These are phyloP conservation scores for Trypanosoma congolense DNA, from an alignment of 208 protist species.

Conservation along the genomic window DNA sequence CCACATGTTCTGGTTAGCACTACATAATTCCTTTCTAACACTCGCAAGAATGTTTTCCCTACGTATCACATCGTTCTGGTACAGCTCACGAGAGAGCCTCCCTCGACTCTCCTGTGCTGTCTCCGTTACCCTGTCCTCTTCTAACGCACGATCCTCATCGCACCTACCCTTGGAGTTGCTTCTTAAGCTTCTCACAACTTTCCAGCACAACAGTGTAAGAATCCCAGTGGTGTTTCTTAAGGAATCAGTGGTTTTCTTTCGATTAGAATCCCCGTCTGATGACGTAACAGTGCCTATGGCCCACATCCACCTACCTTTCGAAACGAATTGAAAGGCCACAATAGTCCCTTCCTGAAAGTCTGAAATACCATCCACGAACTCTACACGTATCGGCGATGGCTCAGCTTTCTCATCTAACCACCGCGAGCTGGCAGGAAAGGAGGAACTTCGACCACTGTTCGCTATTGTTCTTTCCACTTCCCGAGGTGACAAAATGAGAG, in stretches of 20 bases:
- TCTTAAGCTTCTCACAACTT: neutral
- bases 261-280: neutral
- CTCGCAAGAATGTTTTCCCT: conserved; percentile 6
- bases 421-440: neutral
- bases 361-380: neutral
- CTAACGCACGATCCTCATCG: neutral
- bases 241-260: too few relatives aligned
- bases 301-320: conserved; percentile 28
- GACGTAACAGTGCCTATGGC: conserved; percentile 28
- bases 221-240: too few relatives aligned
- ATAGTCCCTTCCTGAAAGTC: conserved; percentile 19
- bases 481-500: too few relatives aligned
- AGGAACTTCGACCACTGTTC: too few relatives aligned
- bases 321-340: conserved; percentile 32
- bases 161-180: neutral
- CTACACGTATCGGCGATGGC: conserved; percentile 1
- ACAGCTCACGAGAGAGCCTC: neutral
- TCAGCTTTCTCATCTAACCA: neutral
- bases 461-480: too few relatives aligned
- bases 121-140: conserved; percentile 10
- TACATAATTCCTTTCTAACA: conserved; percentile 6
- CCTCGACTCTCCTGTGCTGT: conserved; percentile 1
- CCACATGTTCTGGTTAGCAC: neutral
- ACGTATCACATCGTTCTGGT: conserved; percentile 5
- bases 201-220: conserved; percentile 5